These are phyloP conservation scores for Detonula confervacea DNA, from an alignment of 352 stramenopile genomes.

Conservation along the genomic window DNA sequence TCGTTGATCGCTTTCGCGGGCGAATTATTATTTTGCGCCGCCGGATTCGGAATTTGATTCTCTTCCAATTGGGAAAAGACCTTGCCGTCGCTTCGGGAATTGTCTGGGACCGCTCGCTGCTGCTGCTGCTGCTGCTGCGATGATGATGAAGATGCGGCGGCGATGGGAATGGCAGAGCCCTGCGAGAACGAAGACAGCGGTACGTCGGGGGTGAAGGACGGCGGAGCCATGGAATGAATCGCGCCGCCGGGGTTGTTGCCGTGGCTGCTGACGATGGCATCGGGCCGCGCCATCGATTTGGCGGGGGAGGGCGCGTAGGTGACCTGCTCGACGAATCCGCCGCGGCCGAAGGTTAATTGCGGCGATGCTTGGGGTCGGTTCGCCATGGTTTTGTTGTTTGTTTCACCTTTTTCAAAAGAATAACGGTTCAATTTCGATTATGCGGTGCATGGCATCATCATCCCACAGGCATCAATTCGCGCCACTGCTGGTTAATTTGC, in stretches of 20 bases:
- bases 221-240: conserved; percentile 17
- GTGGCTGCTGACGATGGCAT: not conserved
- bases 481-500: too few species aligned
- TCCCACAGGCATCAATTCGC: too few species aligned
- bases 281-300: not conserved
- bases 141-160: not conserved
- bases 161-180: conserved; percentile 1
- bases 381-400: conserved; percentile 10
- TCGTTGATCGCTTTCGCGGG: conserved; percentile 10
- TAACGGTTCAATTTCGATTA: too few species aligned
- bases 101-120: too few species aligned
- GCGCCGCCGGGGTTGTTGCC: too few species aligned
- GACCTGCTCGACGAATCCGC: conserved; percentile 20
- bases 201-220: conserved; percentile 15
- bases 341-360: not conserved
- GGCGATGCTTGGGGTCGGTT: conserved; percentile 22
- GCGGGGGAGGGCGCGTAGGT: conserved; percentile 14
- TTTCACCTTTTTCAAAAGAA: too few species aligned
- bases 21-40: not conserved
- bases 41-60: not conserved
- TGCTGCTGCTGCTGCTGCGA: too few species aligned
- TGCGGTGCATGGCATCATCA: too few species aligned
- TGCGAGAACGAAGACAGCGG: not conserved
- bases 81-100: conserved; percentile 18
- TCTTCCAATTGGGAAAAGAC: conserved; percentile 26